These are phyloP conservation scores for Mucor plumbeus DNA, from an alignment of 371 early-diverging fungal genomes.

Conservation along the genomic window DNA sequence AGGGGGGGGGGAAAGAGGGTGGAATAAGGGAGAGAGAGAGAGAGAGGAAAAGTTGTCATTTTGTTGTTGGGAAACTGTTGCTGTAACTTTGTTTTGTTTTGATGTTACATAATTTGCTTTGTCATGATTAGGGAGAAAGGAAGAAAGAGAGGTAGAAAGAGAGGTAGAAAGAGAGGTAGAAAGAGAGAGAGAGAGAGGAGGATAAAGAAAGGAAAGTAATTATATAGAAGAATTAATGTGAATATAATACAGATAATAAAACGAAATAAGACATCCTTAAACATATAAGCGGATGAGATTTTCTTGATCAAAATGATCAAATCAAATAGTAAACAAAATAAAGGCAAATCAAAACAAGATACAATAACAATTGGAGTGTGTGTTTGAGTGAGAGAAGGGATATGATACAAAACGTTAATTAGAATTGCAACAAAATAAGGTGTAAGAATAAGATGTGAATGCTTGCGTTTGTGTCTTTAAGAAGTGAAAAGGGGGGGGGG, in stretches of 20 bases:
- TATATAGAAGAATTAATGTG: not conserved
- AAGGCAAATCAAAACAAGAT: not conserved
- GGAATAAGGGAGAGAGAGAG: not conserved
- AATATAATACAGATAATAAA: constrained; percentile 2
- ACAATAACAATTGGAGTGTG: constrained; percentile 7
- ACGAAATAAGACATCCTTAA: constrained; percentile 15
- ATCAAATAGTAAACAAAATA: not conserved
- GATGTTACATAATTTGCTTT: not conserved
- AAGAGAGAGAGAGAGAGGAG: not conserved
- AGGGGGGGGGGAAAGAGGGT: not conserved
- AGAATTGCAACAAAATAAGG: no score
- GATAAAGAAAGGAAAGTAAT: not conserved
- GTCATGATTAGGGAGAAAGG: not conserved
- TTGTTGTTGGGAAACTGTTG: not conserved
- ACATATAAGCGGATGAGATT: constrained; percentile 18
- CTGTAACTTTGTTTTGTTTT: not conserved
- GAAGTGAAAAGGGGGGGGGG: not conserved
- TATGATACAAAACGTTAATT: no score
- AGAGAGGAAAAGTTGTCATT: not conserved
- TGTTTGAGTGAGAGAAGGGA: not conserved
- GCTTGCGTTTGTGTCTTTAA: not conserved
- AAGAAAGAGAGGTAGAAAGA: no score
- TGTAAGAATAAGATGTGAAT: not conserved
- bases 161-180: no score
- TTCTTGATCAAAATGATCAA: constrained; percentile 1